Conservation (phyloP, 805 yeast genomes). For the Yueomyces sinensis region DNA sequence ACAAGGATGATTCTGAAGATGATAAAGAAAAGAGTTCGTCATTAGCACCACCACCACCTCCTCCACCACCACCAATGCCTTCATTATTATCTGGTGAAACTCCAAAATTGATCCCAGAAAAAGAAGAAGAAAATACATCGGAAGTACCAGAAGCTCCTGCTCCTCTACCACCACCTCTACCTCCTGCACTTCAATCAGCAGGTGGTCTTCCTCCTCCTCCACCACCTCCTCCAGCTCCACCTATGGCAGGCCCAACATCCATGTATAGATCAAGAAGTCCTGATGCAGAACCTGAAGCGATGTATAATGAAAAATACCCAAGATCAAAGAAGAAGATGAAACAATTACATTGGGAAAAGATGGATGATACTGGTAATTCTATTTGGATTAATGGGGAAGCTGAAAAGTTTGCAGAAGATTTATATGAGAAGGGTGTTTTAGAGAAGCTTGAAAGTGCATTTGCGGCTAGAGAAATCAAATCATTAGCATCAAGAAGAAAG, state of each 20-base stretch:
- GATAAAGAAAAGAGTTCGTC: neutral
- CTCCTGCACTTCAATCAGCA: slow-evolving; percentile 9
- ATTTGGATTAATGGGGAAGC: slow-evolving; percentile 70
- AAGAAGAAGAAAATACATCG: neutral
- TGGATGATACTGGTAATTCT: slow-evolving; percentile 72
- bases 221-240: slow-evolving; percentile 27
- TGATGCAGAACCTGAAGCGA: slow-evolving; percentile 21
- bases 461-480: slow-evolving; percentile 64
- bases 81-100: slow-evolving; percentile 15
- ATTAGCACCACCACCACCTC: slow-evolving; percentile 6
- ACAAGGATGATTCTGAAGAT: neutral
- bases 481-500: slow-evolving; percentile 33
- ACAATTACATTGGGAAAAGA: slow-evolving; percentile 94
- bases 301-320: slow-evolving; percentile 37
- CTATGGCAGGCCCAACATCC: slow-evolving; percentile 3
- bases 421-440: slow-evolving; percentile 66
- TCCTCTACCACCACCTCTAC: slow-evolving; percentile 13
- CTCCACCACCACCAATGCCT: slow-evolving; percentile 14
- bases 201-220: slow-evolving; percentile 24
- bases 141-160: slow-evolving; percentile 10
- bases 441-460: slow-evolving; percentile 76
- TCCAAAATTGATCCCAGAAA: neutral
- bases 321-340: slow-evolving; percentile 70
- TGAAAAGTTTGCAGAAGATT: slow-evolving; percentile 41
- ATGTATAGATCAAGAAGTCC: slow-evolving; percentile 9